A percentile compares a stretch with the other conserved stretches of the same genome.
These are phyloP conservation scores for Xylaria sp. DNA, from an alignment of 2,329 filamentous ascomycete genomes.

Conservation along the genomic window DNA sequence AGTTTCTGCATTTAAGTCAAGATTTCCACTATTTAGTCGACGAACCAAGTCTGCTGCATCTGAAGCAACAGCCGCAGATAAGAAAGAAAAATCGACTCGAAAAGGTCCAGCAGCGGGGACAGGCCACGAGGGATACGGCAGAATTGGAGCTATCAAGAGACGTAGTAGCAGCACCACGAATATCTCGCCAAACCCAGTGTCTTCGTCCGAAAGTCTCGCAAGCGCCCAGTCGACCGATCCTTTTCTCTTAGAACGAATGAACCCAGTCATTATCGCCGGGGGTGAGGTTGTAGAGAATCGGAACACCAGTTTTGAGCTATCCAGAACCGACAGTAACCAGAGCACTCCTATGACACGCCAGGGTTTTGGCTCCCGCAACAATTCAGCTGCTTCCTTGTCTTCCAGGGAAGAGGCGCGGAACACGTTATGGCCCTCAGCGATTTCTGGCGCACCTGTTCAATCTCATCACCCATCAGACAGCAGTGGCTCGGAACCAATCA, in stretches of 20 bases:
- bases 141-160: conserved; percentile 62
- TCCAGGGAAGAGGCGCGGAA: conserved; percentile 45
- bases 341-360: conserved; percentile 47
- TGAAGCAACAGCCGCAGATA: conserved; percentile 52
- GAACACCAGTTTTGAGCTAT: conserved; percentile 55
- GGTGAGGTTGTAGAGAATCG: conserved; percentile 64
- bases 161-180: conserved; percentile 64
- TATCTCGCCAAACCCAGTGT: conserved; percentile 45
- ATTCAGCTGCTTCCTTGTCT: conserved; percentile 46
- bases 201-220: conserved; percentile 55
- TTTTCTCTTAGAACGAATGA: conserved; percentile 64
- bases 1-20: conserved; percentile 59
- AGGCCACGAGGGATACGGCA: conserved; percentile 84
- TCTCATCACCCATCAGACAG: conserved; percentile 56
- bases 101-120: conserved; percentile 91
- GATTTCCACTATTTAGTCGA: conserved; percentile 79
- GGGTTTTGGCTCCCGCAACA: conserved; percentile 47
- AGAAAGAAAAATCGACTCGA: conserved; percentile 59
- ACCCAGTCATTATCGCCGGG: conserved; percentile 67
- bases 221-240: conserved; percentile 52
- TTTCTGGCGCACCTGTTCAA: conserved; percentile 43
- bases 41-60: conserved; percentile 67
- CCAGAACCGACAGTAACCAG: conserved; percentile 53
- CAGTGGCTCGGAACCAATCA: conserved; percentile 55
- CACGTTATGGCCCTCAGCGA: conserved; percentile 57